These are phyloP conservation scores for Notholithocarpus densiflorus DNA, from an alignment of 306 rosid genomes.

Conservation along the genomic window DNA sequence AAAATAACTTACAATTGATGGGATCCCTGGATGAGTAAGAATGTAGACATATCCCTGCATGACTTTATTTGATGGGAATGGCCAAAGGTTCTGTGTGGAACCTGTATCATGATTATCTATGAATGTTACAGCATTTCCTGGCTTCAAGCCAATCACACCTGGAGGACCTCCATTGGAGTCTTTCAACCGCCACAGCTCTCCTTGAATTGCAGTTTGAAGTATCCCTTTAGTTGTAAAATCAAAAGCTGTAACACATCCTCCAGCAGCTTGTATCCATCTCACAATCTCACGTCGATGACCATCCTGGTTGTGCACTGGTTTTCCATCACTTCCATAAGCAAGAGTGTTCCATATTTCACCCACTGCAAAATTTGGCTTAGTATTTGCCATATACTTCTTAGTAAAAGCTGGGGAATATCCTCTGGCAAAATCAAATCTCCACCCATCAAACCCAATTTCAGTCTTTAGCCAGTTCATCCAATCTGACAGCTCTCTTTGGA, in stretches of 20 bases:
- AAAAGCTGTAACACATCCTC: slow-evolving; percentile 34
- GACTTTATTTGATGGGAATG: slow-evolving; percentile 32
- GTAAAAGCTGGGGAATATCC: not conserved
- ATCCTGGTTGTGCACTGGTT: slow-evolving; percentile 17
- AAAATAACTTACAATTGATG: slow-evolving; percentile 21
- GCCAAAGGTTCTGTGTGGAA: slow-evolving; percentile 22
- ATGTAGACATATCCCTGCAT: slow-evolving; percentile 38
- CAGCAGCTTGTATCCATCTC: slow-evolving; percentile 33
- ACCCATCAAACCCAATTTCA: not conserved
- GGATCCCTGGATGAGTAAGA: slow-evolving; percentile 46
- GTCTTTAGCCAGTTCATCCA: slow-evolving; percentile 4
- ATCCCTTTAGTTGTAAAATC: slow-evolving; percentile 46
- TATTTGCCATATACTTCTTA: not conserved
- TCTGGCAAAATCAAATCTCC: not conserved
- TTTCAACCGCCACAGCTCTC: slow-evolving; percentile 33
- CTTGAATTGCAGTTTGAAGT: slow-evolving; percentile 30
- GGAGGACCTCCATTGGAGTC: slow-evolving; percentile 26
- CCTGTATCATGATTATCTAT: slow-evolving; percentile 42
- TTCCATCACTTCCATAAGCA: not conserved
- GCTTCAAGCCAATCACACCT: slow-evolving; percentile 40
- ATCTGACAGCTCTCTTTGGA: not conserved
- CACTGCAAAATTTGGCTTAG: not conserved
- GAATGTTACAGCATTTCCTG: slow-evolving; percentile 39
- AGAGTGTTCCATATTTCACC: not conserved
- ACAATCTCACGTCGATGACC: slow-evolving; percentile 20